These are phyloP conservation scores for Candolleomyces efflorescens DNA, from an alignment of 768 basidiomycete genomes.

Conservation along the genomic window DNA sequence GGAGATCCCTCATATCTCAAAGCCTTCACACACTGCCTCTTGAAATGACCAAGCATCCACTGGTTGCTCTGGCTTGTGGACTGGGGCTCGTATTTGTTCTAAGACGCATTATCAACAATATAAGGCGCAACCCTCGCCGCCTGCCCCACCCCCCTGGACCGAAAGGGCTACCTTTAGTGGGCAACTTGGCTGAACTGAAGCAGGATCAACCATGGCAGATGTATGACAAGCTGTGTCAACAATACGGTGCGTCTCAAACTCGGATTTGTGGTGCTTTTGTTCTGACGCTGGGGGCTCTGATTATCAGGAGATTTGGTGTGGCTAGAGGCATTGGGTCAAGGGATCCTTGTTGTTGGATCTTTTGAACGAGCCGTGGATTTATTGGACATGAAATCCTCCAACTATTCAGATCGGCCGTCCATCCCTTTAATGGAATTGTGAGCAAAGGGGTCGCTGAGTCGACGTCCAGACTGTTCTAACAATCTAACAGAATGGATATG, in stretches of 20 bases:
- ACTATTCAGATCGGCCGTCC: conserved; percentile 5
- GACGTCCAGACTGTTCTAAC: too few species aligned
- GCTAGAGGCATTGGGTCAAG: conserved; percentile 10
- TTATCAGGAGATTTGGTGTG: conserved; percentile 10
- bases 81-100: too few species aligned
- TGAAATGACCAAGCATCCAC: too few species aligned
- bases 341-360: conserved; percentile 6
- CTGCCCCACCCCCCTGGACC: not conserved
- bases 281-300: not conserved
- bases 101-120: not conserved
- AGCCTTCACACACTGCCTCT: too few species aligned
- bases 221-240: not conserved
- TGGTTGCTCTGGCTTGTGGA: too few species aligned
- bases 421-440: conserved; percentile 6
- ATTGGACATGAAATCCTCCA: conserved; percentile 3
- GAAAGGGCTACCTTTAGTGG: not conserved
- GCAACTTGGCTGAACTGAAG: not conserved
- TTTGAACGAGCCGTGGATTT: not conserved
- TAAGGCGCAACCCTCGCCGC: not conserved
- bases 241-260: not conserved
- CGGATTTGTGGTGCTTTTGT: not conserved
- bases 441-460: not conserved
- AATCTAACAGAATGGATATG: conserved; percentile 4
- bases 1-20: too few species aligned
- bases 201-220: not conserved